phyloP scores from a whole-genome alignment of 495 filamentous ascomycete genomes.

The Terfezia claveryi region DNA sequence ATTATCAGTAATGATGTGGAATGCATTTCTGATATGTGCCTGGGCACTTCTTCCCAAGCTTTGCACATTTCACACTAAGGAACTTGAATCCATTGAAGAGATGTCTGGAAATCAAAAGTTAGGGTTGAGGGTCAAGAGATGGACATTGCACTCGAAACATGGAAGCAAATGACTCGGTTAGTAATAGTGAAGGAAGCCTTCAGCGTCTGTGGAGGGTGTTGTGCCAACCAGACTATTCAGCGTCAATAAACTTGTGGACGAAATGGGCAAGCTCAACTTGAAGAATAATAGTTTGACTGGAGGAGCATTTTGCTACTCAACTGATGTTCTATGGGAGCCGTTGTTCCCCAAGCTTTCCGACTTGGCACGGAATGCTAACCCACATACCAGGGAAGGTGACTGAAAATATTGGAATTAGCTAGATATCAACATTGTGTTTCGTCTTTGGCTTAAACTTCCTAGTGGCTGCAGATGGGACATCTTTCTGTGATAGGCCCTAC shows the following conservation, averaged over 20 bases:
- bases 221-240: no score
- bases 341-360: not conserved
- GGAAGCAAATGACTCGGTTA: slow-evolving; percentile 1
- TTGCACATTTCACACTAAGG: slow-evolving; percentile 3
- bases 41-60: slow-evolving; percentile 2
- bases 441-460: no score
- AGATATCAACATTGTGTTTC: no score
- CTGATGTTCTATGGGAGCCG: not conserved
- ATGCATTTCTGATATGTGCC: slow-evolving; percentile 4
- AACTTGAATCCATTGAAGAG: slow-evolving; percentile 2
- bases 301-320: not conserved
- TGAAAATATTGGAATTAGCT: no score
- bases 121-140: slow-evolving; percentile 4
- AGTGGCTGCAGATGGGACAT: no score
- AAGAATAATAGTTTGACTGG: not conserved
- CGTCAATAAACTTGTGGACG: slow-evolving; percentile 1
- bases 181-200: slow-evolving; percentile 3
- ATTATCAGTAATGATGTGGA: not conserved
- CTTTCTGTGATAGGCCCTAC: no score
- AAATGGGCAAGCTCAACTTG: slow-evolving; percentile 1
- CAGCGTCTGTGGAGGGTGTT: no score
- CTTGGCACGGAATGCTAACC: not conserved
- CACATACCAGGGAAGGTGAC: no score
- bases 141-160: slow-evolving; percentile 1
- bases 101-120: slow-evolving; percentile 1